Evolutionary conservation across 345 rosid species (phyloP), one percentile per base, ranked within the genome.

Genomic region (Rhizophora mangle): DNA sequence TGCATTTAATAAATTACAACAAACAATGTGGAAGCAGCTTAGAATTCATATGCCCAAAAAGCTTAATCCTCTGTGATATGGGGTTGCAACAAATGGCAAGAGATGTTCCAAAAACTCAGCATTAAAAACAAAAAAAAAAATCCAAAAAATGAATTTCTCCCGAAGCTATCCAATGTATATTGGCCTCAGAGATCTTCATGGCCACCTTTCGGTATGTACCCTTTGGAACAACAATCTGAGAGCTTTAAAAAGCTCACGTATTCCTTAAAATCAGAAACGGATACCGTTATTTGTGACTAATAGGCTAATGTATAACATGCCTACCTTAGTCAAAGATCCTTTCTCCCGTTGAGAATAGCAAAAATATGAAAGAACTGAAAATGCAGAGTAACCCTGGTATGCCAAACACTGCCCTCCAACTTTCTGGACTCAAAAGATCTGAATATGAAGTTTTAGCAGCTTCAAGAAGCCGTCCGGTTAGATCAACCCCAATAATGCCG

Each of bases 371-470:
- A 32, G 97, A 80, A 74, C 99, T 95, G 60, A 87, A 79, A 77
- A 92, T 78, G 80, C 96, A 90, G 55, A 95, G 93, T 62, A 86
- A 77, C 52, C 96, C 99, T 1, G 98, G 99, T 36, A 92, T 92
- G 79, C 82, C 72, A 79, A 95, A 95, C 68, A 92, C 96, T 7
- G 70, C 58, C 68, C 86, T 95, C 98, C 98, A 92, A 83, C 96
- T 92, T 82, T 86, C 99, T n/a, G 96, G 96, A 79, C 87, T 82
- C 27, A 94, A 92, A 67, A 95, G 84, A 86, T 89, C 96, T 1
- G 89, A 82, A 77, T 87, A 88, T 37, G 83, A 31, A 68, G 80
- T 71, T 82, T 85, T 92, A 36, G 98, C 89, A 32, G 96, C 90
- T 80, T 95, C 96, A 6, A 92, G 99, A 68, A 95, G 90, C 83